Percentiles rank a stretch among this genome's conserved stretches.
phyloP scores from a whole-genome alignment of 2,329 filamentous ascomycete species.

The Fusarium equiseti region DNA sequence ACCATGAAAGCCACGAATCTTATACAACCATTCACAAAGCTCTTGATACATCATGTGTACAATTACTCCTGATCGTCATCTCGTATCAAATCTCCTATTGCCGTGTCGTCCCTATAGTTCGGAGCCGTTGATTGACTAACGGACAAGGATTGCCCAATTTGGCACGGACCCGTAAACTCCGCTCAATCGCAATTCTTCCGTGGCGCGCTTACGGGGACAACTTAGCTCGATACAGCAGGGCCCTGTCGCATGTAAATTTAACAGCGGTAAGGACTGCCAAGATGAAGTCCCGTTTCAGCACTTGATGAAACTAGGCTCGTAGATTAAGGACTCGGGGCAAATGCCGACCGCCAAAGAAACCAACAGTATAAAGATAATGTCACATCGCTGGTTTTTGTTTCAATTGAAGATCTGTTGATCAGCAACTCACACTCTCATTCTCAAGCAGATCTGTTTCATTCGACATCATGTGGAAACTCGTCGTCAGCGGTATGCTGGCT shows the following conservation, averaged over 20 bases:
- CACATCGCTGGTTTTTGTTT: conserved; percentile 1
- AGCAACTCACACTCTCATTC: not conserved
- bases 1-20: not conserved
- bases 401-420: not conserved
- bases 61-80: not conserved
- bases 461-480: conserved; percentile 31
- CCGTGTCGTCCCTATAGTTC: not conserved
- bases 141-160: conserved; percentile 3
- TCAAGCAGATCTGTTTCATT: not conserved
- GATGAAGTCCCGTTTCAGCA: conserved; percentile 4
- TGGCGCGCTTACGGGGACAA: conserved; percentile 18
- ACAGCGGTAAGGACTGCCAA: not conserved
- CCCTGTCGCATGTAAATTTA: not conserved
- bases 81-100: not conserved
- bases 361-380: conserved; percentile 12
- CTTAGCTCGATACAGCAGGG: not conserved
- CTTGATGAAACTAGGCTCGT: conserved; percentile 9
- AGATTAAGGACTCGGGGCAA: conserved; percentile 20
- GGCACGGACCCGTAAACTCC: conserved; percentile 20
- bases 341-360: not conserved
- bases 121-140: not conserved
- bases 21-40: not conserved
- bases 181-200: conserved; percentile 25
- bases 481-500: conserved; percentile 42
- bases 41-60: not conserved